Conservation (phyloP, 164 flowering plant species). For the Annona cherimola region DNA sequence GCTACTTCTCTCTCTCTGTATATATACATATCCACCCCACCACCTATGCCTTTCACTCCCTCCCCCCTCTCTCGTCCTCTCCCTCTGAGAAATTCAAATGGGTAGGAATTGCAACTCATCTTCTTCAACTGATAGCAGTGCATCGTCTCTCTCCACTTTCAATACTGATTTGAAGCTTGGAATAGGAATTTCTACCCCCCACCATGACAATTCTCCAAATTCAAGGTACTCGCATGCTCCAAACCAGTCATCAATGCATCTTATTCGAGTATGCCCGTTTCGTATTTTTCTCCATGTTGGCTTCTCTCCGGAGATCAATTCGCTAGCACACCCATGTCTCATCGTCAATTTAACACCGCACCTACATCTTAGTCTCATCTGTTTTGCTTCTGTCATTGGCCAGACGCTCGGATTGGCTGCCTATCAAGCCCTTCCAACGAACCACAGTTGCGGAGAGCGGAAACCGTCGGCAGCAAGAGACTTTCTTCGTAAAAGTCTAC, state of each 20-base stretch:
- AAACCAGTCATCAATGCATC: neutral
- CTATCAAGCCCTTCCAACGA: slow-evolving; percentile 25
- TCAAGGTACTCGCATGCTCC: slow-evolving; percentile 2
- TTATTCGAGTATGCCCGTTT: neutral
- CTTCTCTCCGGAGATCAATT: neutral
- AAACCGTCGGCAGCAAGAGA: slow-evolving; percentile 7
- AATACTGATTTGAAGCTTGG: slow-evolving; percentile 60
- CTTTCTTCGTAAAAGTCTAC: slow-evolving; percentile 52
- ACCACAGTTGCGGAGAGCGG: slow-evolving; percentile 19
- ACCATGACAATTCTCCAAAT: slow-evolving; percentile 8
- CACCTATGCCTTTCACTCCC: neutral
- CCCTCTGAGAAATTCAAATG: slow-evolving; percentile 3
- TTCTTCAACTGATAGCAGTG: slow-evolving; percentile 29
- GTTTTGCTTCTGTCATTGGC: neutral
- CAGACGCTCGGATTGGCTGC: slow-evolving; percentile 37
- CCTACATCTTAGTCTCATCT: neutral
- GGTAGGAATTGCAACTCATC: slow-evolving; percentile 13
- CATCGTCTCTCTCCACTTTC: slow-evolving; percentile 17
- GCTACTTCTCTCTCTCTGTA: neutral
- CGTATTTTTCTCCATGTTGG: neutral
- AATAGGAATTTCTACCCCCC: slow-evolving; percentile 32
- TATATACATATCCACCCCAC: neutral
- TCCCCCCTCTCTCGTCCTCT: neutral
- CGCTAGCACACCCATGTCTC: neutral
- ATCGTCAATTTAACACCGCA: neutral